Evolutionary conservation across 140 eudicot species (phyloP).

Genomic region (Oenanthe javanica): DNA sequence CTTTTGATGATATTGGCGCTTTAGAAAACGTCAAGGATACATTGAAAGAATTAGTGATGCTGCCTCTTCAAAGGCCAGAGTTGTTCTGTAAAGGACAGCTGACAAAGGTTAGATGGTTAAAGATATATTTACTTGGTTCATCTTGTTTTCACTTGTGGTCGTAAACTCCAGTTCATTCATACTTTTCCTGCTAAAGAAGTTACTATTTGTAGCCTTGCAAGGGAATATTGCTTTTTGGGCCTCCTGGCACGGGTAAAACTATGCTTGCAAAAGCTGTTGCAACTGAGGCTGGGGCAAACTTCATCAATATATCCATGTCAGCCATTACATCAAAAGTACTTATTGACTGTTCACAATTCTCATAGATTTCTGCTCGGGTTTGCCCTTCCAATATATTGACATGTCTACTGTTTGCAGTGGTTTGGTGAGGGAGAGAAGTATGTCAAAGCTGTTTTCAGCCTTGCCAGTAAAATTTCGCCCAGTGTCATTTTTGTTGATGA

Average conservation of each 20-base stretch:
- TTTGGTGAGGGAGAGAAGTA: constrained; percentile 96
- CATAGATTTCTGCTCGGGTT: background rate
- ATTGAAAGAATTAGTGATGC: constrained; percentile 83
- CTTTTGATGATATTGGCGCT: constrained; percentile 94
- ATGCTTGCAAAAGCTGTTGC: constrained; percentile 99
- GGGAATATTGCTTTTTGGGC: constrained; percentile 92
- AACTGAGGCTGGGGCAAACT: constrained; percentile 96
- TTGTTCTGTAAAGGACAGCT: constrained; percentile 83
- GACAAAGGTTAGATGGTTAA: constrained; percentile 47
- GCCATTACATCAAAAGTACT: constrained; percentile 85
- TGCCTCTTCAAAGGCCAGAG: constrained; percentile 92
- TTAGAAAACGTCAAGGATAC: constrained; percentile 80
- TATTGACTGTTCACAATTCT: background rate
- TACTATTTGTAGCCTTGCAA: constrained; percentile 62
- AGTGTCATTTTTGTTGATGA: constrained; percentile 86
- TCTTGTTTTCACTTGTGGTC: background rate
- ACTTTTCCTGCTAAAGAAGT: constrained; percentile 10
- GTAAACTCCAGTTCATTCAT: background rate
- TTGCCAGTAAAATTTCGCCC: constrained; percentile 90
- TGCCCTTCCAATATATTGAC: background rate
- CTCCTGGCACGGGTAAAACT: constrained; percentile 97
- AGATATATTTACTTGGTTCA: background rate
- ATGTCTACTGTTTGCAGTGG: constrained; percentile 49
- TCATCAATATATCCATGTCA: constrained; percentile 88
- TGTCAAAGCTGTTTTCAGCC: constrained; percentile 81